These are phyloP conservation scores for Diaporthe caulivora DNA, from an alignment of 2,329 filamentous ascomycete genomes.

Conservation along the genomic window DNA sequence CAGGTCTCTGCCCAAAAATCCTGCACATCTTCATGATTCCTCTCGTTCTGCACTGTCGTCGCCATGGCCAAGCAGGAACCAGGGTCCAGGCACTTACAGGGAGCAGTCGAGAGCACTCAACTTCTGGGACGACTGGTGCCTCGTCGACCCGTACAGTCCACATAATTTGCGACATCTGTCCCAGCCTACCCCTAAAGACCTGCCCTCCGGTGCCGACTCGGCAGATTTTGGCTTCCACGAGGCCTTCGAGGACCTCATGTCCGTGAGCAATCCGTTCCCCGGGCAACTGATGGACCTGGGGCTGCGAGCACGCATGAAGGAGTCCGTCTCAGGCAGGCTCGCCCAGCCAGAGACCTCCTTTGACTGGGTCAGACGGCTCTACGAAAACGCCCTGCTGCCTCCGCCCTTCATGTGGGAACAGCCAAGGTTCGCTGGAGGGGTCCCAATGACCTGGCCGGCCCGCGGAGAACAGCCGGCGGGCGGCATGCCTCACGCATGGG, in stretches of 20 bases:
- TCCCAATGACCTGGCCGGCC: not conserved
- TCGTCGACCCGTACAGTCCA: conserved; percentile 59
- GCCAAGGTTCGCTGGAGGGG: not conserved
- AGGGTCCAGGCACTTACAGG: not conserved
- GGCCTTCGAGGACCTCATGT: conserved; percentile 69
- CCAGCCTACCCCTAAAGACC: conserved; percentile 61
- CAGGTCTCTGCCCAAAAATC: conserved; percentile 3
- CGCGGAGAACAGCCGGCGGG: not conserved
- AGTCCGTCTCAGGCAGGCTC: conserved; percentile 1
- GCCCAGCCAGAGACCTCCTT: conserved; percentile 32
- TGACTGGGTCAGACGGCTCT: conserved; percentile 37
- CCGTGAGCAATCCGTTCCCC: conserved; percentile 54
- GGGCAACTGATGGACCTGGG: conserved; percentile 56
- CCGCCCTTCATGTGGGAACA: conserved; percentile 3
- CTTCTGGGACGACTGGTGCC: conserved; percentile 52
- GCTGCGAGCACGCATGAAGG: conserved; percentile 30
- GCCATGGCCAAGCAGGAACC: not conserved
- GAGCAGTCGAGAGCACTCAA: conserved; percentile 25
- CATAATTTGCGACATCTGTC: conserved; percentile 58
- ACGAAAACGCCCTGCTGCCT: conserved; percentile 33
- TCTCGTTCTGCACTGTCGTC: not conserved
- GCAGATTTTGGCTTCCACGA: conserved; percentile 65
- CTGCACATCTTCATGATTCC: not conserved
- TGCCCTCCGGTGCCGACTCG: conserved; percentile 52
- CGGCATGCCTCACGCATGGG: not conserved